Percentiles rank a stretch among this genome's conserved stretches.
Evolutionary conservation across 2,329 filamentous ascomycete genomes (phyloP).

Genomic region (Aspergillus sp.): DNA sequence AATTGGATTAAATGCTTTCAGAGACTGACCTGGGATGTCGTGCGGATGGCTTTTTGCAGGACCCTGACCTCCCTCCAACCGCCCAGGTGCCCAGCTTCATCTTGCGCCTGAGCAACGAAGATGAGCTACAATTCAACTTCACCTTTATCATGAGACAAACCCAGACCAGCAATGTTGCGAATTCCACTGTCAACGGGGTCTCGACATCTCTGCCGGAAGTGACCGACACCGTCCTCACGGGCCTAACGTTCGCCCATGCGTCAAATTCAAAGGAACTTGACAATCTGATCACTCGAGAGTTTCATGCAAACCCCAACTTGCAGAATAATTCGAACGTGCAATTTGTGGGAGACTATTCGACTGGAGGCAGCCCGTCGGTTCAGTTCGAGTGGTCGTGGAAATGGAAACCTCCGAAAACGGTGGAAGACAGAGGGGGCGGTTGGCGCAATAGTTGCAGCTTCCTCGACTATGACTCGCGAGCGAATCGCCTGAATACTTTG

Average conservation of each 20-base stretch:
- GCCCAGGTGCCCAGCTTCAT: conserved; percentile 61
- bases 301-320: conserved; percentile 92
- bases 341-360: conserved; percentile 85
- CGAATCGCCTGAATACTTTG: conserved; percentile 79
- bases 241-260: conserved; percentile 86
- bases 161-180: conserved; percentile 45
- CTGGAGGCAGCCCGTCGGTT: conserved; percentile 72
- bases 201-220: conserved; percentile 45
- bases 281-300: conserved; percentile 88
- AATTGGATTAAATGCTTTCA: conserved; percentile 2
- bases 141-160: conserved; percentile 69
- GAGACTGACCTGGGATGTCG: background rate
- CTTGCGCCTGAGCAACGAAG: conserved; percentile 79
- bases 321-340: conserved; percentile 97
- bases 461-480: conserved; percentile 91
- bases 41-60: conserved; percentile 45
- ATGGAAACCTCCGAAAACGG: conserved; percentile 80
- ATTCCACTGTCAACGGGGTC: conserved; percentile 42
- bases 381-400: conserved; percentile 95
- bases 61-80: conserved; percentile 59
- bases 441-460: conserved; percentile 98
- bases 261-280: conserved; percentile 82
- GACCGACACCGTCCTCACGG: conserved; percentile 71
- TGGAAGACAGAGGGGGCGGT: conserved; percentile 77
- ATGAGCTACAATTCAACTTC: conserved; percentile 89